Conservation (phyloP, 2,329 filamentous ascomycete genomes). For the Curvularia hawaiiensis region DNA sequence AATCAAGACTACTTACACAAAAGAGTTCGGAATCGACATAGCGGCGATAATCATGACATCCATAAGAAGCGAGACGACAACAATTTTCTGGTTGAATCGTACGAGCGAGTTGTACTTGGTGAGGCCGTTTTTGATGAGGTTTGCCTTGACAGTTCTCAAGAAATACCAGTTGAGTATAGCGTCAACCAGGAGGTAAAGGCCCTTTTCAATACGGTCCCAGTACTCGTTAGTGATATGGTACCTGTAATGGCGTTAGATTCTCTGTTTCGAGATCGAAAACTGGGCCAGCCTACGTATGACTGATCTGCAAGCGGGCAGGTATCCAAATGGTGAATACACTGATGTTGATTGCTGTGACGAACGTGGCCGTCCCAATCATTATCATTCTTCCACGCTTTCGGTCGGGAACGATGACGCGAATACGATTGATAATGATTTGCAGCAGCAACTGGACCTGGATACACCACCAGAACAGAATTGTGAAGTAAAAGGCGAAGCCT, state of each 20-base stretch:
- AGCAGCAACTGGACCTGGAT: constrained; percentile 47
- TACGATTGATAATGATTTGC: constrained; percentile 51
- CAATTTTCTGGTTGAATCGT: constrained; percentile 57
- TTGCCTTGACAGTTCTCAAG: constrained; percentile 51
- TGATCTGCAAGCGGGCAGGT: constrained; percentile 45
- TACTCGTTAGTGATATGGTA: constrained; percentile 46
- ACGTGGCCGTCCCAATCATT: constrained; percentile 44
- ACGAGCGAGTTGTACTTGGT: constrained; percentile 59
- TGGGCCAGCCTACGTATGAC: constrained; percentile 19
- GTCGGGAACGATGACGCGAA: constrained; percentile 44
- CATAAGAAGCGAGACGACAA: constrained; percentile 57
- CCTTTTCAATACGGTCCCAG: constrained; percentile 49
- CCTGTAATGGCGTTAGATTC: constrained; percentile 10
- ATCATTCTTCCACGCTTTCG: constrained; percentile 38
- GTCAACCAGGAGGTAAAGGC: constrained; percentile 46
- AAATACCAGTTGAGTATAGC: constrained; percentile 49
- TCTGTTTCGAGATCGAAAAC: background rate
- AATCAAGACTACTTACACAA: constrained; percentile 45
- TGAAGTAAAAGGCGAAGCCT: constrained; percentile 45
- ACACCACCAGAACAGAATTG: constrained; percentile 46
- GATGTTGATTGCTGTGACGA: constrained; percentile 48
- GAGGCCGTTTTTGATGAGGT: constrained; percentile 56
- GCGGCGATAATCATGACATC: constrained; percentile 56
- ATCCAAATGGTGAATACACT: constrained; percentile 50
- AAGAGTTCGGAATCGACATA: constrained; percentile 55